Evolutionary conservation across 164 flowering plant species (phyloP).

Genomic region (Umbellularia californica): DNA sequence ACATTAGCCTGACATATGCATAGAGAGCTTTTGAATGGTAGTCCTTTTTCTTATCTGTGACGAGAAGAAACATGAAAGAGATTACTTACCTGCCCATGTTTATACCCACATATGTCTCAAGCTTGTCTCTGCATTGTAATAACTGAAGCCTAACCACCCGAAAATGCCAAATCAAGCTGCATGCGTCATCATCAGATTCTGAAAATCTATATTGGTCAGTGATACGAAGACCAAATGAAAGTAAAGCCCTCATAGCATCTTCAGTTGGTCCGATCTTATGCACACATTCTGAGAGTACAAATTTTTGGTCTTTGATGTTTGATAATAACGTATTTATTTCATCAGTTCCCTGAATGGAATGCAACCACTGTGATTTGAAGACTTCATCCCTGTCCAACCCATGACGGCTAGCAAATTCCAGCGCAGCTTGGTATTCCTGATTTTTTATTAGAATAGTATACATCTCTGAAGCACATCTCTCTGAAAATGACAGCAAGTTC

Average conservation of each 20-base stretch:
- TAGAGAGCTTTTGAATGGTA: background rate
- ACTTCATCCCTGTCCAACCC: conserved; percentile 76
- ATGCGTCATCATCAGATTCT: conserved; percentile 31
- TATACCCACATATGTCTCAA: conserved; percentile 92
- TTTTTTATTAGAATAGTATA: conserved; percentile 53
- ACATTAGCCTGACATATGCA: background rate
- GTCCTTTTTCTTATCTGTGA: background rate
- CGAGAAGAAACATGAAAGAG: conserved; percentile 1
- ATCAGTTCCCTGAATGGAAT: conserved; percentile 48
- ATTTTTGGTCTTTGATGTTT: conserved; percentile 66
- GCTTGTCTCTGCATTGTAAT: conserved; percentile 75
- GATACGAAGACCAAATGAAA: conserved; percentile 62
- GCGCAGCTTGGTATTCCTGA: conserved; percentile 57
- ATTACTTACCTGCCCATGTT: conserved; percentile 90
- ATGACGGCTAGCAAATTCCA: conserved; percentile 65
- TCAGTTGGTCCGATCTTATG: conserved; percentile 73
- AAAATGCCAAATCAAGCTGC: conserved; percentile 45
- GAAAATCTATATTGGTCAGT: conserved; percentile 58
- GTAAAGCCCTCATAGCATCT: conserved; percentile 64
- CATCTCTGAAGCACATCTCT: conserved; percentile 71
- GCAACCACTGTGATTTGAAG: conserved; percentile 81
- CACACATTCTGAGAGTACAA: conserved; percentile 75
- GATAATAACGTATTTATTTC: conserved; percentile 55
- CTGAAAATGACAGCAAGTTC: conserved; percentile 64
- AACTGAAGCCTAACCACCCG: conserved; percentile 68